Conservation (phyloP, 2,329 filamentous ascomycete species). For the Neurospora sp. region DNA sequence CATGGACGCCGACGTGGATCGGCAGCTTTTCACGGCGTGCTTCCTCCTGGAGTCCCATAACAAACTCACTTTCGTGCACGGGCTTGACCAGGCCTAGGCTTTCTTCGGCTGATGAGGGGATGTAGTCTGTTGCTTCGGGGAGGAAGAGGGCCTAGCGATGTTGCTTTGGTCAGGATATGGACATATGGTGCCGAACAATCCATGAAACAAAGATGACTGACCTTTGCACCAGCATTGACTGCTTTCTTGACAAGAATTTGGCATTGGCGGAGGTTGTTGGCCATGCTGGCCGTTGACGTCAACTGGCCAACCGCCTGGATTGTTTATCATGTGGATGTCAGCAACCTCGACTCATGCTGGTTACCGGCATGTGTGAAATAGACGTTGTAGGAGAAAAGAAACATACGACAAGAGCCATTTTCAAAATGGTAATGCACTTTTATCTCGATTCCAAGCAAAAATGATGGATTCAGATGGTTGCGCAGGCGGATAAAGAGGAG, state of each 20-base stretch:
- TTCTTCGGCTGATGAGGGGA: constrained; percentile 58
- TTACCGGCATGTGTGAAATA: not conserved
- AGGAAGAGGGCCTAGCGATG: constrained; percentile 54
- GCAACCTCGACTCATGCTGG: no score
- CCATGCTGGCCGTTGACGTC: constrained; percentile 71
- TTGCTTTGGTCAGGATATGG: not conserved
- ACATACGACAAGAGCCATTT: not conserved
- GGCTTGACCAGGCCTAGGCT: constrained; percentile 62
- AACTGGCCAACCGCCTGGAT: constrained; percentile 77
- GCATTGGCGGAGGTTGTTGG: constrained; percentile 73
- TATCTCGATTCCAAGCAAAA: not conserved
- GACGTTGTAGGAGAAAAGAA: accelerated
- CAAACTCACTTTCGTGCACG: constrained; percentile 58
- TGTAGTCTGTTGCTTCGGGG: constrained; percentile 87
- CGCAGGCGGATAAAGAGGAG: not conserved
- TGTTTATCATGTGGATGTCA: not conserved
- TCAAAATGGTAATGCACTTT: not conserved
- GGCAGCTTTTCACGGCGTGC: constrained; percentile 55
- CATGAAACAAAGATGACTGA: constrained; percentile 23
- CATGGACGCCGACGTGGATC: constrained; percentile 84
- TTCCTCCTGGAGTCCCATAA: constrained; percentile 61
- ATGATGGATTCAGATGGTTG: not conserved
- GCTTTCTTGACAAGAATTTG: constrained; percentile 63
- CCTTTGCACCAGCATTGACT: constrained; percentile 67
- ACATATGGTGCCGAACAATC: not conserved